A percentile compares a stretch with the other conserved stretches of the same genome.
phyloP scores from a whole-genome alignment of 1,284 basidiomycete genomes.

The Apiotrichum montevideense region DNA sequence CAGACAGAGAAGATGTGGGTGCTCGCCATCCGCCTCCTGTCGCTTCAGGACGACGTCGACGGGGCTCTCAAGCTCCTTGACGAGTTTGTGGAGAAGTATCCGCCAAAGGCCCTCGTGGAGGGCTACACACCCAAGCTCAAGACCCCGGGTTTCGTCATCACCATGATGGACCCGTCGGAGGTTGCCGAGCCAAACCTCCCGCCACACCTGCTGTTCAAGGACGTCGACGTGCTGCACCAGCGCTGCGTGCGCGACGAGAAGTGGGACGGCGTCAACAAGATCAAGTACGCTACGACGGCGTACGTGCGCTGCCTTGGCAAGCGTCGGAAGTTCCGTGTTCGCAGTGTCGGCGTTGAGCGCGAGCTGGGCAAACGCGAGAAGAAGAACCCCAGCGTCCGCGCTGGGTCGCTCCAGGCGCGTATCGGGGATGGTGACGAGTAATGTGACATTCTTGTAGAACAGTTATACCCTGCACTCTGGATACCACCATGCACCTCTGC shows the following conservation, averaged over 20 bases:
- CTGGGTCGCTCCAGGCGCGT: background rate
- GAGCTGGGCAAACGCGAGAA: slow-evolving; percentile 5
- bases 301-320: slow-evolving; percentile 32
- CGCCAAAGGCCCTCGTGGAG: slow-evolving; percentile 26
- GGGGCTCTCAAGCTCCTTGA: slow-evolving; percentile 15
- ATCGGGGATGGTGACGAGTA: background rate
- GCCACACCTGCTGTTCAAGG: slow-evolving; percentile 42
- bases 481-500: slow-evolving; percentile 2
- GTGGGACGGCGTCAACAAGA: slow-evolving; percentile 21
- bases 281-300: slow-evolving; percentile 29
- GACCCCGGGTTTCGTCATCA: slow-evolving; percentile 18
- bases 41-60: slow-evolving; percentile 21
- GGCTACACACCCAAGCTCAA: slow-evolving; percentile 20
- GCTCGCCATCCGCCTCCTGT: slow-evolving; percentile 30
- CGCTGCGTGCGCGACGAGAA: slow-evolving; percentile 34
- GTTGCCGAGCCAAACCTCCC: slow-evolving; percentile 41
- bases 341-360: slow-evolving; percentile 20
- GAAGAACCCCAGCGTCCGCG: background rate
- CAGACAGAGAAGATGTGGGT: slow-evolving; percentile 40
- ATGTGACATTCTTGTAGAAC: background rate
- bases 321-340: slow-evolving; percentile 29
- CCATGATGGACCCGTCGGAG: slow-evolving; percentile 25
- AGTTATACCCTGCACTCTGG: slow-evolving; percentile 2
- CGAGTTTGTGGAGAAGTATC: slow-evolving; percentile 34
- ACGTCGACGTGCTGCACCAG: slow-evolving; percentile 41